These are phyloP conservation scores for Cyclocybe cylindracea DNA, from an alignment of 768 basidiomycete species.

Conservation along the genomic window DNA sequence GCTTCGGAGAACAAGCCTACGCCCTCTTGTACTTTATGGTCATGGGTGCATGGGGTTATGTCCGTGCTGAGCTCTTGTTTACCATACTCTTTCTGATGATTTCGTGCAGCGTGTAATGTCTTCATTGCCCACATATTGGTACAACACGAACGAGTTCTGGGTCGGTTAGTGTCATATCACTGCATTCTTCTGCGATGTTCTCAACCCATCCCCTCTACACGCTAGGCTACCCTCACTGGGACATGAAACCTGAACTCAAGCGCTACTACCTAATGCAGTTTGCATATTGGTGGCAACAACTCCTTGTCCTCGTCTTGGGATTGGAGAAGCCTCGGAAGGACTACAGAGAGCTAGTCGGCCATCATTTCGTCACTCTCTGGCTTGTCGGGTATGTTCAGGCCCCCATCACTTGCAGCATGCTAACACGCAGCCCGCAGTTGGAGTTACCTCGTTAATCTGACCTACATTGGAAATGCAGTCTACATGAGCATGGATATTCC, in stretches of 20 bases:
- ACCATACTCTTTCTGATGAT: conserved; percentile 2
- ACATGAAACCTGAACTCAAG: conserved; percentile 85
- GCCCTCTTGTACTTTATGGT: conserved; percentile 77
- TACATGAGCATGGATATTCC: conserved; percentile 98
- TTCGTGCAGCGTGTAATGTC: conserved; percentile 74
- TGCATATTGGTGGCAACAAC: conserved; percentile 94
- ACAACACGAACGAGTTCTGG: conserved; percentile 83
- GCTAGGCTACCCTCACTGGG: conserved; percentile 85
- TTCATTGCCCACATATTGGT: conserved; percentile 84
- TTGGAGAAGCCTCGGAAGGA: conserved; percentile 97
- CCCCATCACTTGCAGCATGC: no score
- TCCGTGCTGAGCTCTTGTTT: conserved; percentile 40
- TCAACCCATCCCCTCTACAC: not conserved
- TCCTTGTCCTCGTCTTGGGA: conserved; percentile 78
- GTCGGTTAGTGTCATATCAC: conserved; percentile 45
- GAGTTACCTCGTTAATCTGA: conserved; percentile 82
- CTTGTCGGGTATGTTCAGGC: conserved; percentile 68
- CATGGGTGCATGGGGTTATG: conserved; percentile 76
- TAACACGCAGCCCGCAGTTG: conserved; percentile 47
- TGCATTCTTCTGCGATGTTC: not conserved
- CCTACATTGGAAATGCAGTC: conserved; percentile 86
- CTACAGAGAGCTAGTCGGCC: conserved; percentile 80
- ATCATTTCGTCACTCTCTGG: conserved; percentile 95
- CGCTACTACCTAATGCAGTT: conserved; percentile 92
- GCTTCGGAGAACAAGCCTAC: conserved; percentile 93